phyloP scores from a whole-genome alignment of 1,139 yeast genomes.

The Candida dubliniensis region DNA sequence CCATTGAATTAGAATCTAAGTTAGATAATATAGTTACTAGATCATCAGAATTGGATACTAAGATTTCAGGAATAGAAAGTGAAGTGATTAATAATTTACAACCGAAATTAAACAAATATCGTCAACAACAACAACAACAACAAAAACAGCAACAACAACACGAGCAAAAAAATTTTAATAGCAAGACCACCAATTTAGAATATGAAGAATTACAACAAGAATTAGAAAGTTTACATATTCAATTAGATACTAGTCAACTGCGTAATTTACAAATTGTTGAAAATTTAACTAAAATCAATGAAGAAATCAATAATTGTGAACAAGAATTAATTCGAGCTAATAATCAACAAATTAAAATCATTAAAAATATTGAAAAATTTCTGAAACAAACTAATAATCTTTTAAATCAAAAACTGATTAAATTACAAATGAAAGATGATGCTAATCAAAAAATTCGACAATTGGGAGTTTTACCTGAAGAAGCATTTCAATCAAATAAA shows the following conservation, averaged over 20 bases:
- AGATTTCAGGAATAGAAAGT: slow-evolving; percentile 51
- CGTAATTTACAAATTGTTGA: slow-evolving; percentile 19
- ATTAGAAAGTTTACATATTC: slow-evolving; percentile 21
- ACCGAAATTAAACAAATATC: slow-evolving; percentile 21
- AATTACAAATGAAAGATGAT: slow-evolving; percentile 67
- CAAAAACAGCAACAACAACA: slow-evolving; percentile 21
- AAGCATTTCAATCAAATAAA: slow-evolving; percentile 55
- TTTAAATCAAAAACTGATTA: slow-evolving; percentile 62
- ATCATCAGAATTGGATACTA: slow-evolving; percentile 51
- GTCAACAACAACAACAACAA: slow-evolving; percentile 14
- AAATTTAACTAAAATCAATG: slow-evolving; percentile 25
- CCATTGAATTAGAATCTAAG: slow-evolving; percentile 31
- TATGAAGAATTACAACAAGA: slow-evolving; percentile 34
- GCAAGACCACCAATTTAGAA: slow-evolving; percentile 36
- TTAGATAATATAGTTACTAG: slow-evolving; percentile 44
- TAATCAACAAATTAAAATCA: slow-evolving; percentile 53
- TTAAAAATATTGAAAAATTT: slow-evolving; percentile 59
- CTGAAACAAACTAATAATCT: slow-evolving; percentile 68
- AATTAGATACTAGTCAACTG: slow-evolving; percentile 25
- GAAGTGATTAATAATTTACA: slow-evolving; percentile 55
- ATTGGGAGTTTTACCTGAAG: slow-evolving; percentile 85
- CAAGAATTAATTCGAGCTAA: slow-evolving; percentile 49
- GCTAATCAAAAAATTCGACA: slow-evolving; percentile 74
- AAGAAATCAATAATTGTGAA: slow-evolving; percentile 40
- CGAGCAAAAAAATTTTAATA: slow-evolving; percentile 9